Base-by-base conservation (phyloP, 2,329 filamentous ascomycete genomes). In the Capronia epimyces region DNA sequence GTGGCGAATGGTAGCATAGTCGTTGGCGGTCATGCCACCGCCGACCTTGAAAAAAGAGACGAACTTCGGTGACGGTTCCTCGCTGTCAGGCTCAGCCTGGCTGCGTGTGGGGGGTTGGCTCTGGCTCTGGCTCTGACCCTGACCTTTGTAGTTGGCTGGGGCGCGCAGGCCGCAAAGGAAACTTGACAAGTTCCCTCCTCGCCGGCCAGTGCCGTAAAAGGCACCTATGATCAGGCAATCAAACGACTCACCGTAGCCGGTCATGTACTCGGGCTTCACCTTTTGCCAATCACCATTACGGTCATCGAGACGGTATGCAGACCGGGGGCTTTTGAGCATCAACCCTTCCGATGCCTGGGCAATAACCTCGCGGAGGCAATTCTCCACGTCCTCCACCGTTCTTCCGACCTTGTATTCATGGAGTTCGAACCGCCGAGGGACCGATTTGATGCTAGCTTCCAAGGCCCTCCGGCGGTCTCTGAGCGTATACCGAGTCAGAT, bases 181-280 rank as follows among this genome's bases (percentile, higher is more conserved):
- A 55, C 84, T 93, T 1, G 89, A 89, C 3, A 96, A 72, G 1
- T 72, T 80, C 34, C 91, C 93, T 43, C 93, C 93, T 42, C 93
- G 81, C 49, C 80, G 82, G 0, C 93, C 93, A 24, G 86, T 87
- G 12, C 93, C 93, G 65, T 87, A 98, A 69, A 95, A 97, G 7
- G 89, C 93, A 48, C 91, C 93, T 46, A 98, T 81, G 13, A 98
- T 76, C 12, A 96, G 73, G 59, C 89, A 89, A 65, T 98, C 93
- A 2, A 98, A 80, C 0, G 86, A 88, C 69, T 97, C 91, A 55
- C 93, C 93, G 66, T 93, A 95, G 56, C 95, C 91, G 1, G 84
- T 84, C 90, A 97, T 96, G 67, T 98, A 98, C 58, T 98, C 93
- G 1, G 93, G 93, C 64, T 98, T 98, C 7, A 98, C 90, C 66